phyloP scores from a whole-genome alignment of 495 filamentous ascomycete genomes.

The Hypomontagnella monticulosa region DNA sequence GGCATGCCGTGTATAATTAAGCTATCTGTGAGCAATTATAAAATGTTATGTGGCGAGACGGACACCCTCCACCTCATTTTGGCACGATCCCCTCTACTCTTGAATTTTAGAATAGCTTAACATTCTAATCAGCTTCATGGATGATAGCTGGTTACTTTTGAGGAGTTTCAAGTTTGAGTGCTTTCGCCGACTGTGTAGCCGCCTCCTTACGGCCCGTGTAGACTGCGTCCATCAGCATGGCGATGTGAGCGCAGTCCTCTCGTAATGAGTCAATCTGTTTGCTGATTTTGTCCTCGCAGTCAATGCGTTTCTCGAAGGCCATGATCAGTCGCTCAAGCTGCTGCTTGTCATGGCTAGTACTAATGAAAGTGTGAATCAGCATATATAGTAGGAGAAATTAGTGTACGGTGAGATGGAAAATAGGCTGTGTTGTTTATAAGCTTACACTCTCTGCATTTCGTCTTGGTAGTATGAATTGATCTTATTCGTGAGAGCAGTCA shows the following conservation, averaged over 20 bases:
- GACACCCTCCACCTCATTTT: too few relatives aligned
- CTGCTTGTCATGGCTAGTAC: constrained; percentile 17
- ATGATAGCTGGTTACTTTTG: neutral
- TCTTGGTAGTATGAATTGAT: constrained; percentile 26
- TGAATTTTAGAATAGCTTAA: too few relatives aligned
- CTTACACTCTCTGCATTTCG: constrained; percentile 27
- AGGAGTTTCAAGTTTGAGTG: neutral
- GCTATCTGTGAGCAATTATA: too few relatives aligned
- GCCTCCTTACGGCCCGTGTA: constrained; percentile 36
- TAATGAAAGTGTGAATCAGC: too few relatives aligned
- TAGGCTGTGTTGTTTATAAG: neutral
- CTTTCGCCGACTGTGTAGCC: constrained; percentile 13
- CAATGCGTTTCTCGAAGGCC: constrained; percentile 27
- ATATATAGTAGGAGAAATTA: too few relatives aligned
- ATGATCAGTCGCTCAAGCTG: constrained; percentile 17
- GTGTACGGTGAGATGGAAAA: too few relatives aligned
- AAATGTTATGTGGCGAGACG: too few relatives aligned
- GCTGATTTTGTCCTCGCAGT: constrained; percentile 32
- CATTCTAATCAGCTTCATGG: neutral
- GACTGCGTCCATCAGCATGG: constrained; percentile 35
- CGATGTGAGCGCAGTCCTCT: constrained; percentile 35
- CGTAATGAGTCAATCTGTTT: constrained; percentile 19
- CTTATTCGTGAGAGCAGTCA: constrained; percentile 17
- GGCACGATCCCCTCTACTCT: too few relatives aligned
- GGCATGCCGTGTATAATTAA: too few relatives aligned